phyloP scores from a whole-genome alignment of 225 moss, liverwort and hornwort species.

The Bryoerythrophyllum caledonicum region DNA sequence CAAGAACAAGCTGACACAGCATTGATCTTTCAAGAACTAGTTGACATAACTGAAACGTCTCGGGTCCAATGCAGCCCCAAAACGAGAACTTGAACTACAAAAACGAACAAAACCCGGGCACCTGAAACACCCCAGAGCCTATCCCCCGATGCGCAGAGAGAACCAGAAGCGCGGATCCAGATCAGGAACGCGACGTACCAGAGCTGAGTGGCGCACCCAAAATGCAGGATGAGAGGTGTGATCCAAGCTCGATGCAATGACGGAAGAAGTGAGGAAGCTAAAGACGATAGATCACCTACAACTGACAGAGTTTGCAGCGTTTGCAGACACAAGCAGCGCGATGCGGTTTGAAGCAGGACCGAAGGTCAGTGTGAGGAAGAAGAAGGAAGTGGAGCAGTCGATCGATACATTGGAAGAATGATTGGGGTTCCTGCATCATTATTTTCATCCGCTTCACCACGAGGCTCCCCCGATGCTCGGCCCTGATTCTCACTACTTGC shows the following conservation, averaged over 20 bases:
- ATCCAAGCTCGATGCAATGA: neutral
- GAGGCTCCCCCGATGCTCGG: neutral
- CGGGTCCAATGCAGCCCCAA: neutral
- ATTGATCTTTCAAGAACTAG: neutral
- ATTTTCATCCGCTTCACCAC: constrained; percentile 15
- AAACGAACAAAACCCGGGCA: neutral
- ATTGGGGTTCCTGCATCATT: constrained; percentile 19
- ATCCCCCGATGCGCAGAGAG: neutral
- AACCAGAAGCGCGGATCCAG: constrained; percentile 29
- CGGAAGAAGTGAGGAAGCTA: neutral
- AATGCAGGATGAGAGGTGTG: neutral
- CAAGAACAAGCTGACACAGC: neutral
- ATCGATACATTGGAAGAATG: constrained; percentile 19
- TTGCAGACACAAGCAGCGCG: neutral
- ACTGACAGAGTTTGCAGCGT: neutral
- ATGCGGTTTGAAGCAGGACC: constrained; percentile 15
- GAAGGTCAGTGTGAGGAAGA: neutral
- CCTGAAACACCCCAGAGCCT: neutral
- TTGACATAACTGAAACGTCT: neutral
- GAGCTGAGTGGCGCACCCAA: neutral
- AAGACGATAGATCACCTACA: constrained; percentile 2
- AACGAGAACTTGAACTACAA: neutral
- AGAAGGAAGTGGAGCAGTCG: neutral
- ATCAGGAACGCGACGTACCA: constrained; percentile 23
- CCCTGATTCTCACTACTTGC: neutral